A percentile compares a stretch with the other conserved stretches of the same genome.
phyloP scores from a whole-genome alignment of 2,329 filamentous ascomycete genomes.

The Lachnellula subtilissima region DNA sequence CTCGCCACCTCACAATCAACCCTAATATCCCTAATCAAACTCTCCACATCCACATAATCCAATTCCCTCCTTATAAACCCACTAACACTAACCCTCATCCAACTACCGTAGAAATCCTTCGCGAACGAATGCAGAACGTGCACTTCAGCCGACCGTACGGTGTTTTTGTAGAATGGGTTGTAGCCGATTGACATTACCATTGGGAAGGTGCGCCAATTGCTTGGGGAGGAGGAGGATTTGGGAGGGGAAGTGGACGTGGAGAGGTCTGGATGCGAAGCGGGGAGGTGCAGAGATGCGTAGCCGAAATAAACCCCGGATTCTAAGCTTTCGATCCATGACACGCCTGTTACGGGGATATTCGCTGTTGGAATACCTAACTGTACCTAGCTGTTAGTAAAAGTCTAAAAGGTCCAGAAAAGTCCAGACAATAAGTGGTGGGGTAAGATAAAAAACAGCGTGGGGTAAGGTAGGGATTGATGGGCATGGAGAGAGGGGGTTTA shows the following conservation, averaged over 20 bases:
- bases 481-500: neutral
- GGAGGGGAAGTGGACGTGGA: slow-evolving; percentile 18
- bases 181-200: slow-evolving; percentile 95
- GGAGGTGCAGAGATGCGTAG: slow-evolving; percentile 70
- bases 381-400: neutral
- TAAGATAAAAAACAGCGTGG: neutral
- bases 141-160: slow-evolving; percentile 78
- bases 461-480: neutral
- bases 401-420: too few relatives aligned
- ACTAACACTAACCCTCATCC: slow-evolving; percentile 73
- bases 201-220: slow-evolving; percentile 54
- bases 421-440: neutral
- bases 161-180: slow-evolving; percentile 97
- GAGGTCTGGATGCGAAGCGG: slow-evolving; percentile 39
- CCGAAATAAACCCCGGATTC: slow-evolving; percentile 90
- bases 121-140: slow-evolving; percentile 77
- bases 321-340: slow-evolving; percentile 58
- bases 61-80: slow-evolving; percentile 87
- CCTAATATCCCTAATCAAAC: slow-evolving; percentile 80
- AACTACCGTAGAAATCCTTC: slow-evolving; percentile 77
- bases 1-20: slow-evolving; percentile 81
- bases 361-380: slow-evolving; percentile 94
- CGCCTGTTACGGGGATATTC: slow-evolving; percentile 73
- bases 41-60: slow-evolving; percentile 81
- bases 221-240: slow-evolving; percentile 2